A percentile compares a stretch with the other conserved stretches of the same genome.
phyloP scores from a whole-genome alignment of 345 rosid species.

The Gossypium thurberi region DNA sequence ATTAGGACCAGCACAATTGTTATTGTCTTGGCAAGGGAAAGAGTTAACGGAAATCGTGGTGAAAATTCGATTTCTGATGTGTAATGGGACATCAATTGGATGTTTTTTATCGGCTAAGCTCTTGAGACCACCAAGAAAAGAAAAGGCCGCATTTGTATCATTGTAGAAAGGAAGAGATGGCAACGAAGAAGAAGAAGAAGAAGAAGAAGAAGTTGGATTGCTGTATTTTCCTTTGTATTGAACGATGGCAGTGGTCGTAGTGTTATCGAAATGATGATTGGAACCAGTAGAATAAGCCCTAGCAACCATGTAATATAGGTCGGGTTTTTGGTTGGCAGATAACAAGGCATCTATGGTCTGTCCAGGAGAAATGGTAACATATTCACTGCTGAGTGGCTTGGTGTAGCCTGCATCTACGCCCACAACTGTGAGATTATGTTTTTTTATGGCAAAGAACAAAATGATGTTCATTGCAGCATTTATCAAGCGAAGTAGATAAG shows the following conservation, averaged over 20 bases:
- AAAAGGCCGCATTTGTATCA: slow-evolving; percentile 11
- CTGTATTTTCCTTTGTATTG: slow-evolving; percentile 21
- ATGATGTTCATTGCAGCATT: slow-evolving; percentile 24
- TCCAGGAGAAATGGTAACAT: slow-evolving; percentile 25
- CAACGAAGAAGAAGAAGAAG: slow-evolving; percentile 11
- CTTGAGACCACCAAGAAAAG: background rate
- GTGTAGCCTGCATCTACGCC: slow-evolving; percentile 29
- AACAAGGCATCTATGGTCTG: slow-evolving; percentile 33
- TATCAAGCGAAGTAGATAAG: slow-evolving; percentile 27
- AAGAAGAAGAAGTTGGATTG: background rate
- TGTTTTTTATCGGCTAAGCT: slow-evolving; percentile 21
- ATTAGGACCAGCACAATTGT: slow-evolving; percentile 8
- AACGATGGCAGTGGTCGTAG: slow-evolving; percentile 36
- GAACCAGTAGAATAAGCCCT: slow-evolving; percentile 7
- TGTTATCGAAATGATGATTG: slow-evolving; percentile 4
- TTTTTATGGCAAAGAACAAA: slow-evolving; percentile 26
- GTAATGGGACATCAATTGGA: slow-evolving; percentile 27
- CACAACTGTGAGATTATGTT: slow-evolving; percentile 29
- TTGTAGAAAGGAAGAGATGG: slow-evolving; percentile 13
- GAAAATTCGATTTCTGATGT: slow-evolving; percentile 16
- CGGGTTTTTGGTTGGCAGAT: slow-evolving; percentile 17
- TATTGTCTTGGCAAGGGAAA: slow-evolving; percentile 9
- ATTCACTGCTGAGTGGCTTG: slow-evolving; percentile 17
- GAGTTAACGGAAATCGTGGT: slow-evolving; percentile 16
- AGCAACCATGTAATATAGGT: slow-evolving; percentile 30